phyloP scores from a whole-genome alignment of 441 rosid genomes.

The Populus hybrid region DNA sequence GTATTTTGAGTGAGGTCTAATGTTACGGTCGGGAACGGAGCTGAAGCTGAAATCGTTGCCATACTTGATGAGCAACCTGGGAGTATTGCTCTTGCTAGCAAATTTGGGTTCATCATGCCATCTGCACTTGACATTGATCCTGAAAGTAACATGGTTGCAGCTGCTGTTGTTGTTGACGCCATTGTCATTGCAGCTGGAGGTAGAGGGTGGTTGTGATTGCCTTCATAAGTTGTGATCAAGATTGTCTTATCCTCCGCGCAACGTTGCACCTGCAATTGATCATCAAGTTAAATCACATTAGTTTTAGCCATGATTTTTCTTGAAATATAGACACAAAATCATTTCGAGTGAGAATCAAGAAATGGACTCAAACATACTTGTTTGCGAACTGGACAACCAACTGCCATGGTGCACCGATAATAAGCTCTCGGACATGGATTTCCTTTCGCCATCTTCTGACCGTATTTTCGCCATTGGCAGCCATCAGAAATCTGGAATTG shows the following conservation, averaged over 20 bases:
- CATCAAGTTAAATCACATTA: not conserved
- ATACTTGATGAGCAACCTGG: slow-evolving; percentile 58
- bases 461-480: slow-evolving; percentile 85
- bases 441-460: slow-evolving; percentile 95
- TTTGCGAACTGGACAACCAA: slow-evolving; percentile 87
- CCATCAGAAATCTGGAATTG: slow-evolving; percentile 66
- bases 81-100: slow-evolving; percentile 70
- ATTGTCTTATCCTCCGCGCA: slow-evolving; percentile 88
- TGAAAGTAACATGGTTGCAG: slow-evolving; percentile 80
- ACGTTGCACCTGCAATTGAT: slow-evolving; percentile 68
- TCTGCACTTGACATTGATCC: slow-evolving; percentile 92
- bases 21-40: slow-evolving; percentile 74
- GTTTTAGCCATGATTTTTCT: not conserved
- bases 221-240: slow-evolving; percentile 85
- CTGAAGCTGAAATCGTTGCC: slow-evolving; percentile 76
- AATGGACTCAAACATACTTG: slow-evolving; percentile 40
- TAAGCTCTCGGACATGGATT: slow-evolving; percentile 97
- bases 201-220: slow-evolving; percentile 90
- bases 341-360: not conserved
- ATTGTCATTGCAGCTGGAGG: slow-evolving; percentile 88
- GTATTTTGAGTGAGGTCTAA: slow-evolving; percentile 67
- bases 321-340: not conserved
- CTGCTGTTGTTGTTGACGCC: slow-evolving; percentile 90
- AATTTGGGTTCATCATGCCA: slow-evolving; percentile 69
- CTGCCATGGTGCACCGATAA: slow-evolving; percentile 93